Evolutionary conservation across 805 yeast genomes (phyloP), one percentile per base, ranked within the genome.

Genomic region (Myxozyma sirexii): DNA sequence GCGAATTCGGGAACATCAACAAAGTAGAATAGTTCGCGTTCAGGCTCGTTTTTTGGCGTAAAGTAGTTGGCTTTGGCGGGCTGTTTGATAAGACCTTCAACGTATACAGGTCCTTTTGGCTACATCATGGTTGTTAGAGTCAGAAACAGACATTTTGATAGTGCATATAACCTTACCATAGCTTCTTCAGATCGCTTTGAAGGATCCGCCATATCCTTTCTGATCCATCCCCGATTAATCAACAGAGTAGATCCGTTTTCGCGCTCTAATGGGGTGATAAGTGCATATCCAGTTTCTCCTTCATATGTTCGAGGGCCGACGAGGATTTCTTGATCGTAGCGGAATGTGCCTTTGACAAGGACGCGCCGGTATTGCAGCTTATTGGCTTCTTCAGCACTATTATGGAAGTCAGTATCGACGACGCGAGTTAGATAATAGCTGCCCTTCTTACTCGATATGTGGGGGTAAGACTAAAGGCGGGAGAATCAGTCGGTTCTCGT

Each of bases 221-320:
- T 76, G 47, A 94, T 84, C 96, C 97, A 94, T 15, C 99, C 99
- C 65, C 99, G 82, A 71, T 90, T 96, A 29, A 94, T 81, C 55
- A 94, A 76, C 17, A 94, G 77, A 54, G 88, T 92, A 49, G 85
- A 82, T 1, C 91, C 94, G 24, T 90, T 88, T 62, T 83, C 84
- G 61, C 96, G 82, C 24, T 84, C 80, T 68, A 94, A 83, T 12
- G 99, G 98, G 4, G 96, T 87, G 31, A 88, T 83, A 4, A 93
- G 80, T 24, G 82, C 75, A 72, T 89, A 94, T 0, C 99, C 99
- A 57, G 84, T 81, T 64, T 78, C 76, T 46, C 86, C 90, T 62
- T 90, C 85, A 65, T 80, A 79, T 50, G 87, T 78, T 64, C 97
- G 80, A 4, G 99, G 98, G 0, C 98, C 98, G 54, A 94, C 90